Evolutionary conservation across 2,329 filamentous ascomycete genomes (phyloP), one percentile per base, ranked within the genome.

Genomic region (Gliomastix tumulicola): DNA sequence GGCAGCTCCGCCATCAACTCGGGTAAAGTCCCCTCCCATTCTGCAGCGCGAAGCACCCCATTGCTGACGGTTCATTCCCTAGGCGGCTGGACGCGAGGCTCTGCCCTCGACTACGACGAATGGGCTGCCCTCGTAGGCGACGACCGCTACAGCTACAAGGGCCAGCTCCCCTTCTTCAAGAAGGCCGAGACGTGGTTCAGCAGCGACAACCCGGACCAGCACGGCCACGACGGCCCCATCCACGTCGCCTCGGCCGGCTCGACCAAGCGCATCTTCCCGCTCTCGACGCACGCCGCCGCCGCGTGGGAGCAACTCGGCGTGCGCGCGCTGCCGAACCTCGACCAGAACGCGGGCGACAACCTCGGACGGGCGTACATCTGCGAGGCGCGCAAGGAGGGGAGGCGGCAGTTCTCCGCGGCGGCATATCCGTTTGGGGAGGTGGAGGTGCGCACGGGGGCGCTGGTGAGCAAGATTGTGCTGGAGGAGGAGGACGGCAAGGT

Each of bases 151-250:
- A 60, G 58, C 40, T 69, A 66, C 38, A 49, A 66, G 5, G 58
- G 58, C 9, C 56, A 73, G 21, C 53, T 66, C 13, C 64, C 65
- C 3, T 76, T 66, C 49, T 60, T 70, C 37, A 51, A 52, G 25
- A 67, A 62, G 39, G 44, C 55, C 0, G 66, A 69, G 41, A 40
- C 39, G 6, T 55, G 53, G 40, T 54, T 55, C 12, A 25, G 48
- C 12, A 15, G 49, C 1, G 31, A 49, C 16, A 49, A 64, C 21
- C 31, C 49, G 0, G 49, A 60, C 8, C 59, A 65, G 17, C 57
- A 65, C 36, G 59, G 58, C 3, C 44, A 62, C 17, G 57, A 62
- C 15, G 57, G 58, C 1, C 63, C 62, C 1, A 55, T 63, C 7
- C 35, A 50, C 3, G 45, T 62, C 16, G 47, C 45, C 12, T 54